Evolutionary conservation across 225 moss, liverwort and hornwort genomes (phyloP).

Genomic region (Physcomitrium patens): DNA sequence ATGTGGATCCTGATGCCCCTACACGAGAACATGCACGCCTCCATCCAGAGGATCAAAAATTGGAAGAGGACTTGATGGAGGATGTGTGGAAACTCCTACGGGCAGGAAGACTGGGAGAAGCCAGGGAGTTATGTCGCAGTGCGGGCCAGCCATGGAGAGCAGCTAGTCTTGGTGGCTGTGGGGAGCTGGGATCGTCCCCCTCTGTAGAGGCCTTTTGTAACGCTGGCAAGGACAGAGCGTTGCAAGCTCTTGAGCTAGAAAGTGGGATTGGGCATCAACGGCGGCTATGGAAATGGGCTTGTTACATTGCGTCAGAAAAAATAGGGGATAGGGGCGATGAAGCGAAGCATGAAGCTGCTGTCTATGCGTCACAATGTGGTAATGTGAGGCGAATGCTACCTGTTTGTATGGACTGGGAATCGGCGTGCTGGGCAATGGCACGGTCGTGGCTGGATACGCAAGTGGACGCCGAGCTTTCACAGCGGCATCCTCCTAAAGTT

Average conservation of each 20-base stretch:
- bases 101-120: conserved; percentile 91
- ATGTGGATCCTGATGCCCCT: conserved; percentile 91
- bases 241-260: conserved; percentile 95
- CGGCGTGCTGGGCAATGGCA: conserved; percentile 95
- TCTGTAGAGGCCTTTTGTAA: conserved; percentile 77
- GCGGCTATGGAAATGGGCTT: conserved; percentile 98
- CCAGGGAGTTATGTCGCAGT: conserved; percentile 83
- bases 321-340: conserved; percentile 83
- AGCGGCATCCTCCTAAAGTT: conserved; percentile 60
- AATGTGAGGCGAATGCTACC: conserved; percentile 97
- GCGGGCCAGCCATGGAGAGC: conserved; percentile 98
- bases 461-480: conserved; percentile 83
- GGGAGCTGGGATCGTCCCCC: conserved; percentile 87
- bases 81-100: conserved; percentile 93
- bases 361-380: conserved; percentile 89
- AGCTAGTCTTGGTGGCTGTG: conserved; percentile 94
- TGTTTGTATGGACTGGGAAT: conserved; percentile 91
- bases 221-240: conserved; percentile 67
- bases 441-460: conserved; percentile 89
- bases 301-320: conserved; percentile 83
- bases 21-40: conserved; percentile 79
- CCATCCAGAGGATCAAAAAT: conserved; percentile 90
- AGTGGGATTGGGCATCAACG: conserved; percentile 90
- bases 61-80: conserved; percentile 94
- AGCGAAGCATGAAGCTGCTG: conserved; percentile 92